phyloP scores from a whole-genome alignment of 2,329 filamentous ascomycete species.

The Dryadomyces sulphureus region DNA sequence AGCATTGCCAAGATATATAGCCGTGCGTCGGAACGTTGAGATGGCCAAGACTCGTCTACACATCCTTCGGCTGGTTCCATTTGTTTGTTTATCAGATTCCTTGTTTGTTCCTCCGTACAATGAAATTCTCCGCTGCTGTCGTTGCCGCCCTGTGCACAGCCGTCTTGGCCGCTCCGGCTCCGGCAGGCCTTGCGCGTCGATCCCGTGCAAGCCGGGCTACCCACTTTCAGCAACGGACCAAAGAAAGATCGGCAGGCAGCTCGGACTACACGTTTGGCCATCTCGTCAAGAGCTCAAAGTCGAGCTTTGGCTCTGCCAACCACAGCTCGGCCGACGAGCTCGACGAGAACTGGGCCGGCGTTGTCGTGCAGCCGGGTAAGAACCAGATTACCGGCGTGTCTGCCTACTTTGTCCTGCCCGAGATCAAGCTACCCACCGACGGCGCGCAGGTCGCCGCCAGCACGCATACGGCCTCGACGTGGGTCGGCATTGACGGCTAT shows the following conservation, averaged over 20 bases:
- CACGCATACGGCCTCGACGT: background rate
- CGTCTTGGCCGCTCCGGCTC: background rate
- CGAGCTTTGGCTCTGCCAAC: no score
- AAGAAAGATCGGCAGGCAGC: background rate
- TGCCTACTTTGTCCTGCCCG: background rate
- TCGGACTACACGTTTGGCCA: no score
- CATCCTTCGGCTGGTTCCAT: background rate
- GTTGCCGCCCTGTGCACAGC: background rate
- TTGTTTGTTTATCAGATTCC: background rate
- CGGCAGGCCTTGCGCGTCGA: background rate
- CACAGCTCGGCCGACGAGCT: background rate
- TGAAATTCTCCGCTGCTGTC: slow-evolving; percentile 1
- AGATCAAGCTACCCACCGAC: background rate
- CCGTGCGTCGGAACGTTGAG: background rate
- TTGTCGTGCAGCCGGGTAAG: background rate
- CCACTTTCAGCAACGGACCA: background rate
- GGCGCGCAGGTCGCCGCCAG: background rate
- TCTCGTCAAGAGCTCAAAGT: no score
- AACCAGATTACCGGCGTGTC: background rate
- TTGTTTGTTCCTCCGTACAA: background rate
- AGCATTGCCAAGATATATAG: no score
- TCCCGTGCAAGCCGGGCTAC: background rate
- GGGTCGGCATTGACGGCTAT: background rate
- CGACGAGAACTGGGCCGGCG: background rate
- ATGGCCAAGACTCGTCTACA: background rate